phyloP scores from a whole-genome alignment of 257 asterid genomes.

The Przewalskia tangutica region DNA sequence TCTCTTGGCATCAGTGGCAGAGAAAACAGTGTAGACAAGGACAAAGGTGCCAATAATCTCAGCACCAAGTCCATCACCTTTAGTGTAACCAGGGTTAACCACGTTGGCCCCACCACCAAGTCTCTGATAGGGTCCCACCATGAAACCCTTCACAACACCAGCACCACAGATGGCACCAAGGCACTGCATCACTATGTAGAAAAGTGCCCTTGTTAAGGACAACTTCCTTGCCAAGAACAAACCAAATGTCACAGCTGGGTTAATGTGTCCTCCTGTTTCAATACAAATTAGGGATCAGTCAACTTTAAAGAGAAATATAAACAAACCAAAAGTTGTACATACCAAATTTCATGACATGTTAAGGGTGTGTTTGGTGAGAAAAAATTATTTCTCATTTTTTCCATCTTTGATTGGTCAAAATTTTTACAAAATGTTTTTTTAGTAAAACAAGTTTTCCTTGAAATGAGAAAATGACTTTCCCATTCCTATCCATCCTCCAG shows the following conservation, averaged over 20 bases:
- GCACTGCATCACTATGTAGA: constrained; percentile 8
- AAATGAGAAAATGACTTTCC: too few relatives aligned
- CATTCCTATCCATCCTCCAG: too few relatives aligned
- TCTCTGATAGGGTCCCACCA: not conserved
- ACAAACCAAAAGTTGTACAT: not conserved
- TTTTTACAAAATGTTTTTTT: too few relatives aligned
- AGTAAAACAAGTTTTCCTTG: too few relatives aligned
- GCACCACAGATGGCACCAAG: constrained; percentile 16
- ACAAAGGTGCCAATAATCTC: constrained; percentile 8
- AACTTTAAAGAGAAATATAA: not conserved
- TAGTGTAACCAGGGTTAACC: not conserved
- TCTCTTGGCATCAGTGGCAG: constrained; percentile 78
- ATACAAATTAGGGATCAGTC: not conserved
- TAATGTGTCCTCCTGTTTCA: constrained; percentile 39
- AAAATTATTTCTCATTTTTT: too few relatives aligned
- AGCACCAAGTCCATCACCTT: constrained; percentile 46
- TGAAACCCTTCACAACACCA: constrained; percentile 10
- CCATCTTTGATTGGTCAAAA: too few relatives aligned
- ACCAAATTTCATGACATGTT: not conserved
- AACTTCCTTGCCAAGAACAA: not conserved
- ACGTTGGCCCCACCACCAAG: not conserved
- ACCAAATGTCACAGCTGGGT: not conserved
- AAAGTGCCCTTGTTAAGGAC: constrained; percentile 26
- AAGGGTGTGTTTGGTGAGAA: not conserved
- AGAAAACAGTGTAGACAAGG: constrained; percentile 10